Conservation (phyloP, 225 moss, liverwort and hornwort species). For the Lunularia cruciata region DNA sequence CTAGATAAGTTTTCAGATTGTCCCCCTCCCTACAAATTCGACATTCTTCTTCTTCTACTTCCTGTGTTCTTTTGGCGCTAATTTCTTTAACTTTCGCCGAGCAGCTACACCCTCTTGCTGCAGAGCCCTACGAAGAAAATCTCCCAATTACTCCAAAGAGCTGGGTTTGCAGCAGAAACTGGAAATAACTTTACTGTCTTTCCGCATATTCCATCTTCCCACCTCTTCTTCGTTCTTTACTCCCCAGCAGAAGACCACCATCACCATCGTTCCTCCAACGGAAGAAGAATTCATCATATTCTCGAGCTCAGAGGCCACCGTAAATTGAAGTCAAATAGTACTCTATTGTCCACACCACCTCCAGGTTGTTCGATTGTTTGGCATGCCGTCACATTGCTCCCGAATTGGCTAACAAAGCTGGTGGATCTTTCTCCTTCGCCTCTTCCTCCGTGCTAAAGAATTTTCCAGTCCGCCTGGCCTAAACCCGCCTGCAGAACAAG, state of each 20-base stretch:
- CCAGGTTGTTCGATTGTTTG: too few relatives aligned
- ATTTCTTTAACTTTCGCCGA: not conserved
- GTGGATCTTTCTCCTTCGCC: constrained; percentile 7
- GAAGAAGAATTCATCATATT: not conserved
- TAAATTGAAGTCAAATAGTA: not conserved
- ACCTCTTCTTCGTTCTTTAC: not conserved
- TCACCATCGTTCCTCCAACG: not conserved
- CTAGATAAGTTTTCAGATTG: not conserved
- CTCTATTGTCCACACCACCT: not conserved
- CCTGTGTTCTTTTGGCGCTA: not conserved
- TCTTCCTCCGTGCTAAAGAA: constrained; percentile 11
- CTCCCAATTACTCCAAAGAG: not conserved
- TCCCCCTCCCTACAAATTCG: not conserved
- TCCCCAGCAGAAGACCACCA: too few relatives aligned
- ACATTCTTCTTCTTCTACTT: not conserved
- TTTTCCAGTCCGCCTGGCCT: not conserved
- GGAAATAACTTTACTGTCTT: too few relatives aligned
- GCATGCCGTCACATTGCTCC: constrained; percentile 13
- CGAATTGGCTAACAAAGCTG: not conserved
- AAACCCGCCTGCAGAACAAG: not conserved
- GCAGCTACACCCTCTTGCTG: not conserved
- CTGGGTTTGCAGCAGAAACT: too few relatives aligned
- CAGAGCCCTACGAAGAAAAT: not conserved
- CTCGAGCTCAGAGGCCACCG: not conserved
- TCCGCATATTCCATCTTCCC: not conserved